Evolutionary conservation across 139 green algal genomes (phyloP).

Genomic region (Tetraselmis chui): DNA sequence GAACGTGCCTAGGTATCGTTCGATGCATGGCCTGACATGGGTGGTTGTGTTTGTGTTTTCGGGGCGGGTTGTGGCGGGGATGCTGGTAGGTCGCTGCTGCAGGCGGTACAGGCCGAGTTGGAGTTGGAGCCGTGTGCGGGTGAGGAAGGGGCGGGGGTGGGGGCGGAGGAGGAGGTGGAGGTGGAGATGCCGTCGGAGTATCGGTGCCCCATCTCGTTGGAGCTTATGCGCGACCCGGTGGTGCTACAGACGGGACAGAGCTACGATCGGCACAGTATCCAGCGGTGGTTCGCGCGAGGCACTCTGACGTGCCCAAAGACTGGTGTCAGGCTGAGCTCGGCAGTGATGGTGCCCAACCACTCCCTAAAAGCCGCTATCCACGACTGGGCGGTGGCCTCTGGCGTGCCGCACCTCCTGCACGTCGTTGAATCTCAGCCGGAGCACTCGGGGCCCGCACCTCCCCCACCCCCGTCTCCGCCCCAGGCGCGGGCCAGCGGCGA

Average conservation of each 20-base stretch:
- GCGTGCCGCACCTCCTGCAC: not conserved
- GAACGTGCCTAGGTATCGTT: no score
- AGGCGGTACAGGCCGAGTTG: not conserved
- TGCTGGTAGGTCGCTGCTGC: not conserved
- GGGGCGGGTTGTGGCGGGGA: no score
- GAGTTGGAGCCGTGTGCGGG: not conserved
- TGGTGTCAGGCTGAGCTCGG: not conserved
- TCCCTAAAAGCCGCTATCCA: not conserved
- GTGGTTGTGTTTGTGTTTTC: no score
- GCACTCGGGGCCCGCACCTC: not conserved
- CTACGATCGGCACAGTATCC: not conserved
- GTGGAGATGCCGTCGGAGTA: not conserved
- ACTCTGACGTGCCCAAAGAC: not conserved
- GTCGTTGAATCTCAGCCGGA: no score
- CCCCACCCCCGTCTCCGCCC: no score
- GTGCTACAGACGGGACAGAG: not conserved
- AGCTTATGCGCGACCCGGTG: not conserved
- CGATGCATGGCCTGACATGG: no score
- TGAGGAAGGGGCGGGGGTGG: not conserved
- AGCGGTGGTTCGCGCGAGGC: not conserved
- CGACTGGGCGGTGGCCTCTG: not conserved
- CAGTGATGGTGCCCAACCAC: not conserved
- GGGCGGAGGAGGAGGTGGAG: not conserved
- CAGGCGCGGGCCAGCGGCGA: no score
- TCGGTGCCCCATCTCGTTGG: not conserved